Base-by-base conservation (phyloP, 2,329 filamentous ascomycete species). In the Coleophoma cylindrospora region DNA sequence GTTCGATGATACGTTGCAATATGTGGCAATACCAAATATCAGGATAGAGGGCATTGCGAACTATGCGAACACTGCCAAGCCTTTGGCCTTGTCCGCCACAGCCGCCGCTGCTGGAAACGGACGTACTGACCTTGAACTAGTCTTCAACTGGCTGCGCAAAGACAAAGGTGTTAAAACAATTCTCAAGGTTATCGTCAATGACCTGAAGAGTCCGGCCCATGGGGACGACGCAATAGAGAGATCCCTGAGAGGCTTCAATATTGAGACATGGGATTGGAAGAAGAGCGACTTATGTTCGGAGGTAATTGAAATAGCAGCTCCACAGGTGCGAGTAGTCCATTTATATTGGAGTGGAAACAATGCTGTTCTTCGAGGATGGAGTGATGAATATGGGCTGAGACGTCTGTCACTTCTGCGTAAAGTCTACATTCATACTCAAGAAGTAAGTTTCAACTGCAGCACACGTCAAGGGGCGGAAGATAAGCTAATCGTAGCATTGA, bases 271-370 rank as follows among this genome's bases (percentile, higher is more conserved):
- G 49, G 58, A 67, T 37, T 68, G 66, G 66, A 56, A 52, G 5
- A 64, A 62, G 50, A 43, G 49, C 3, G 66, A 68, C 44, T 44
- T 68, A 1, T 61, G 57, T 43, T 59, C 56, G 1, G 57, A 62
- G 10, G 55, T 57, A 3, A 59, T 67, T 8, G 49, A 48, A 4
- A 45, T 48, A 10, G 58, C 53, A 0, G 54, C 54, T 4, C 52
- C 51, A 1, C 40, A 55, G 13, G 59, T 57, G 2, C 45, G 51
- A 27, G 57, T 62, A 40, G 50, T 68, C 4, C 48, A 59, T 9
- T 53, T 69, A 1, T 63, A 64, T 37, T 68, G 60, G 59, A 62
- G 59, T 45, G 65, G 67, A 6, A 68, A 64, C 47, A 65, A 66
- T 43, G 60, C 65, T 5, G 59, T 68, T 9, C 53, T 69, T 8